phyloP scores from a whole-genome alignment of 2,329 filamentous ascomycete genomes.

The Neofusicoccum kwambonambiense region DNA sequence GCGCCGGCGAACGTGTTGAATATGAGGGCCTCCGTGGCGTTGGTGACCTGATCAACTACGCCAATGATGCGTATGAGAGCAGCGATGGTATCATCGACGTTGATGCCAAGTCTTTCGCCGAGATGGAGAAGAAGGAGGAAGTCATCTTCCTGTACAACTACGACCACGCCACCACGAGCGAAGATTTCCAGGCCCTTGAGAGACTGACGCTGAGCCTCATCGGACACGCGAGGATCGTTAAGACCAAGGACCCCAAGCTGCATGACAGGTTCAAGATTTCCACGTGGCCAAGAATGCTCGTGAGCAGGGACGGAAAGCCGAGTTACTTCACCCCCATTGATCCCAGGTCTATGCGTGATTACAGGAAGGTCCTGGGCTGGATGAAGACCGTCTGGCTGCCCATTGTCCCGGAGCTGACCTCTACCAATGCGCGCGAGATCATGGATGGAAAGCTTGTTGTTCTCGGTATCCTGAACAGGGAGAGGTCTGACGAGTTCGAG shows the following conservation, averaged over 20 bases:
- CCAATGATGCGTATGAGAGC: slow-evolving; percentile 79
- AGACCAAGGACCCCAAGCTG: slow-evolving; percentile 76
- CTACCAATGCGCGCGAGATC: slow-evolving; percentile 86
- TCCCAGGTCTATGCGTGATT: slow-evolving; percentile 86
- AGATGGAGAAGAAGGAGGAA: slow-evolving; percentile 87
- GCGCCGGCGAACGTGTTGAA: slow-evolving; percentile 85
- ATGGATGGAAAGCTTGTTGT: slow-evolving; percentile 97
- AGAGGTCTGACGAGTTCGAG: slow-evolving; percentile 75
- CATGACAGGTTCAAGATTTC: slow-evolving; percentile 88
- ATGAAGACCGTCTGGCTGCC: slow-evolving; percentile 97
- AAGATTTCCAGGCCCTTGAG: slow-evolving; percentile 88
- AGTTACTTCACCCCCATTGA: slow-evolving; percentile 87
- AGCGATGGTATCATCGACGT: slow-evolving; percentile 78
- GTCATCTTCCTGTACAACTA: slow-evolving; percentile 98
- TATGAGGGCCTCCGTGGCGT: slow-evolving; percentile 89
- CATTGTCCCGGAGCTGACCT: slow-evolving; percentile 89
- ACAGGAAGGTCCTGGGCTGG: slow-evolving; percentile 77
- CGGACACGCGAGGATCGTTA: slow-evolving; percentile 87
- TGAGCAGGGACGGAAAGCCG: slow-evolving; percentile 83
- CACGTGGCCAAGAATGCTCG: slow-evolving; percentile 91
- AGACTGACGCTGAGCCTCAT: slow-evolving; percentile 84
- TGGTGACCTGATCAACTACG: slow-evolving; percentile 84
- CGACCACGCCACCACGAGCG: slow-evolving; percentile 86
- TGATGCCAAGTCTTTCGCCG: slow-evolving; percentile 71
- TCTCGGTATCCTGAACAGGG: slow-evolving; percentile 79